phyloP scores from a whole-genome alignment of 2,329 filamentous ascomycete species.

The Venturia carpophila region DNA sequence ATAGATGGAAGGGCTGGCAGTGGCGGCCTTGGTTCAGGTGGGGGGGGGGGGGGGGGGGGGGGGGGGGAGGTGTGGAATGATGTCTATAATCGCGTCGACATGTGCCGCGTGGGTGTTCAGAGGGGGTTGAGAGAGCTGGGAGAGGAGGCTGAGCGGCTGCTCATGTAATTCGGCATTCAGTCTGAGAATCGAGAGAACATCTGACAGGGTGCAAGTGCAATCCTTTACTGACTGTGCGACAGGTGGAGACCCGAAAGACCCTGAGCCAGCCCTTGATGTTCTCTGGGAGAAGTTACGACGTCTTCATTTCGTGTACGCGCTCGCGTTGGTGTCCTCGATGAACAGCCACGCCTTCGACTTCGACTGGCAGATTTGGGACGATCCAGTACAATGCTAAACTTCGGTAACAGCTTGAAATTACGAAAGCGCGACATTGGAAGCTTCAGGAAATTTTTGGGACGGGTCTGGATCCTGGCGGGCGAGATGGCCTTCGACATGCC shows the following conservation, averaged over 20 bases:
- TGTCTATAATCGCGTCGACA: neutral
- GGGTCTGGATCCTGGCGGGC: neutral
- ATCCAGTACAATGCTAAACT: neutral
- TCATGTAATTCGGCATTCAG: neutral
- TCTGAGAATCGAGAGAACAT: neutral
- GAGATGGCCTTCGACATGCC: neutral
- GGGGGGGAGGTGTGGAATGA: neutral
- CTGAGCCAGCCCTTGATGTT: neutral
- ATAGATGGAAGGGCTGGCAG: neutral
- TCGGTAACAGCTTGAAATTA: neutral
- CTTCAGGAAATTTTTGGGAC: neutral
- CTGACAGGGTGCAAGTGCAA: too few relatives aligned
- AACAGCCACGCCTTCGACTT: neutral
- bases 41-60: too few relatives aligned
- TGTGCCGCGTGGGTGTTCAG: neutral
- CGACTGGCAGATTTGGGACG: neutral
- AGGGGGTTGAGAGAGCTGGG: neutral
- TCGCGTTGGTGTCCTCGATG: neutral
- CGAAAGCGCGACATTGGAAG: neutral
- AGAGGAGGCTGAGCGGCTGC: neutral
- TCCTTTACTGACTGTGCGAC: neutral
- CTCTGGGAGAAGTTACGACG: neutral
- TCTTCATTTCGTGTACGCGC: slow-evolving; percentile 3
- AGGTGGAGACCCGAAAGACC: neutral
- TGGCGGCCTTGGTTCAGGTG: neutral